Evolutionary conservation across 805 yeast species (phyloP), one percentile per base, ranked within the genome.

Genomic region (Candida montana): DNA sequence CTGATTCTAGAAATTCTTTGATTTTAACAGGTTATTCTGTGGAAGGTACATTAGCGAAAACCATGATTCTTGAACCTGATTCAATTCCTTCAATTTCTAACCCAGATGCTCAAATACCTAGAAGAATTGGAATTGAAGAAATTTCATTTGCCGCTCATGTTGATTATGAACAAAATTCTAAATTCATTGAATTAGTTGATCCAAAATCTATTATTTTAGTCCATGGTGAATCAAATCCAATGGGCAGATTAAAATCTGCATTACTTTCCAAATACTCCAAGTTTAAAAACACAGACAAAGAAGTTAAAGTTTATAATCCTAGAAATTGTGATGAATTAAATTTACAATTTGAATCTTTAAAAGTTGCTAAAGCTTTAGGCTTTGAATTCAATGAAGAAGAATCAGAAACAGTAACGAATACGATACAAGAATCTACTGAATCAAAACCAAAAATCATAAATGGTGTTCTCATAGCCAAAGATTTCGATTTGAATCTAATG

Each of bases 91-190:
- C 97, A 0, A 67, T 79, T 19, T 67, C 71, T n/a, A 87, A 86
- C 50, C 86, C 95, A 0, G 96, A 89, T 46, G 66, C 81, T 16
- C 75, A 79, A 45, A 83, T 93, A 31, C 97, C 98, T 5, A 78
- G 99, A 56, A 73, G 97, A 49, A 65, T 95, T 42, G 77, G 75
- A 35, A 81, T 93, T 15, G 97, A 91, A 50, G 99, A 93, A 62
- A 83, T 93, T 4, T 90, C 98, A 2, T 93, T 93, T 71, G 98
- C 99, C n/a, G 99, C 99, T 0, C 99, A 93, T 63, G 99, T 93
- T 18, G 99, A 93, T 59, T 93, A 83, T 62, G 88, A 85, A 54
- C 96, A 93, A 57, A 93, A 93, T 53, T 70, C 95, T 2, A 86
- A 84, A 42, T 93, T 93, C 57, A 93, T 93, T 45, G 96, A 90